Percentiles rank a stretch among this genome's conserved stretches.
Evolutionary conservation across 805 yeast species (phyloP).

Genomic region (Wickerhamiella cacticola): DNA sequence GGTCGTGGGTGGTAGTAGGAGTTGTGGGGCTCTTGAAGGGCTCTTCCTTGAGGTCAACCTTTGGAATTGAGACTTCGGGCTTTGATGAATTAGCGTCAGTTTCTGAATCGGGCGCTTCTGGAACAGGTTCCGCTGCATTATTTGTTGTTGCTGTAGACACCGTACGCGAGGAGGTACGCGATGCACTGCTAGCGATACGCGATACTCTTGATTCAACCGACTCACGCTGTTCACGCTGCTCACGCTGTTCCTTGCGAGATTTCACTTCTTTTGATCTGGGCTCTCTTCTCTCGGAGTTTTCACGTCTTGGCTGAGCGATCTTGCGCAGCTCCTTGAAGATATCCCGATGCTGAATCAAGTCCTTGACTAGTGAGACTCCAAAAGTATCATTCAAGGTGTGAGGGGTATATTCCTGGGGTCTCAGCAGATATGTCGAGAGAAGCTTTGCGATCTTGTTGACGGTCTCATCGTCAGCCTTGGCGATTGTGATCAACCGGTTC

Average conservation of each 20-base stretch:
- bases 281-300: slow-evolving; percentile 1
- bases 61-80: not conserved
- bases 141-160: not conserved
- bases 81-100: not conserved
- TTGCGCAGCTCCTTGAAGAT: slow-evolving; percentile 55
- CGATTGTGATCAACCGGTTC: slow-evolving; percentile 45
- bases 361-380: slow-evolving; percentile 47
- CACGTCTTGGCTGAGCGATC: slow-evolving; percentile 12
- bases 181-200: slow-evolving; percentile 9
- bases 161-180: slow-evolving; percentile 7
- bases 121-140: not conserved
- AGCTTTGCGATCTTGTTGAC: slow-evolving; percentile 43
- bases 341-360: slow-evolving; percentile 48
- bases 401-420: slow-evolving; percentile 39
- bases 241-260: not conserved
- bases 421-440: slow-evolving; percentile 48
- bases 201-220: slow-evolving; percentile 13
- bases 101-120: not conserved
- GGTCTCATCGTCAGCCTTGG: slow-evolving; percentile 30
- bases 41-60: not conserved
- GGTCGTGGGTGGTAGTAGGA: not conserved
- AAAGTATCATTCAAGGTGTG: slow-evolving; percentile 46
- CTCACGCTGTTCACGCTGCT: slow-evolving; percentile 9
- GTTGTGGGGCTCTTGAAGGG: not conserved
- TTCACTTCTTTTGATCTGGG: not conserved